Conservation (phyloP, 2,329 filamentous ascomycete species). For the Pyrenophora tritici-repentis region DNA sequence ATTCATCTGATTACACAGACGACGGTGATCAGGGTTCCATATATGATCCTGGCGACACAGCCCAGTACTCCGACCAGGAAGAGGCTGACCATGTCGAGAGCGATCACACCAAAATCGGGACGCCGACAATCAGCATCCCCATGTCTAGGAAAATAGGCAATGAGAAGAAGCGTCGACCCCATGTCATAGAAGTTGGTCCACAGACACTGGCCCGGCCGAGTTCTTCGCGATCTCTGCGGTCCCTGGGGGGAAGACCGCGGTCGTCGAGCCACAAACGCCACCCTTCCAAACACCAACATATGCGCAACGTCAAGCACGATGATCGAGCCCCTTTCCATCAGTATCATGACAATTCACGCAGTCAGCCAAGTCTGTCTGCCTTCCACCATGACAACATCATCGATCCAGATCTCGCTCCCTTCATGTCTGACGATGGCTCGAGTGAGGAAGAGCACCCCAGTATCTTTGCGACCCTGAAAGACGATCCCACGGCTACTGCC, state of each 20-base stretch:
- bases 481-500: conserved; percentile 63
- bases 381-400: conserved; percentile 99
- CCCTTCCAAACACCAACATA: conserved; percentile 83
- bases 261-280: conserved; percentile 81
- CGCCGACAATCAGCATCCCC: conserved; percentile 68
- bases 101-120: conserved; percentile 52
- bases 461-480: conserved; percentile 75
- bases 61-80: conserved; percentile 27
- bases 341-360: conserved; percentile 69
- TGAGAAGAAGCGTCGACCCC: conserved; percentile 80
- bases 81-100: conserved; percentile 38
- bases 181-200: conserved; percentile 83
- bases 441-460: conserved; percentile 92
- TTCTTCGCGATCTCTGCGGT: conserved; percentile 87
- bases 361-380: conserved; percentile 75
- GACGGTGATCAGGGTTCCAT: conserved; percentile 71
- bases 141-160: conserved; percentile 70
- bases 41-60: conserved; percentile 41
- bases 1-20: conserved; percentile 87
- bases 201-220: conserved; percentile 82
- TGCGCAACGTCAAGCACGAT: conserved; percentile 77
- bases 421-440: conserved; percentile 92
- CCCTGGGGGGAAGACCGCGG: conserved; percentile 71
- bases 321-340: conserved; percentile 88
- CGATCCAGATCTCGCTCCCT: conserved; percentile 91